These are phyloP conservation scores for Jamesozyma rosinii DNA, from an alignment of 805 yeast species.

Conservation along the genomic window DNA sequence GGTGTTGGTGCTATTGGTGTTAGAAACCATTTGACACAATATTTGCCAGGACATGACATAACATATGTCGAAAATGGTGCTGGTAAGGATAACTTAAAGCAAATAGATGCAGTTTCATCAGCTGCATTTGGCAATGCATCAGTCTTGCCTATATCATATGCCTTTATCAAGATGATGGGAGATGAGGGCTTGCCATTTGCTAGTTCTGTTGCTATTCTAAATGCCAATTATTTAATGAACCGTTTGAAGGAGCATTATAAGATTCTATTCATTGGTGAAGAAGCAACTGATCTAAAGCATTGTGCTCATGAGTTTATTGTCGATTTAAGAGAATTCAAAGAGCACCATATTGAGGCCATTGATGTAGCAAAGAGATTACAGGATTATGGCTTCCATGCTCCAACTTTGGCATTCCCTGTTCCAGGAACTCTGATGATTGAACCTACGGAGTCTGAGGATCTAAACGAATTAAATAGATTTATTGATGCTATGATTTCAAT, in stretches of 20 bases:
- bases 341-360: constrained; percentile 78
- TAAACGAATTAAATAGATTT: constrained; percentile 83
- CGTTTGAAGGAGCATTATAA: constrained; percentile 62
- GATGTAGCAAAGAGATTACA: constrained; percentile 95
- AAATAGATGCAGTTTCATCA: constrained; percentile 74
- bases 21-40: constrained; percentile 65
- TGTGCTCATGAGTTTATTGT: constrained; percentile 96
- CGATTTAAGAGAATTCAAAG: constrained; percentile 78
- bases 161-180: constrained; percentile 93
- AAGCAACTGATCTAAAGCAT: constrained; percentile 41
- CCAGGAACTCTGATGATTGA: constrained; percentile 96
- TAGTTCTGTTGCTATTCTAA: constrained; percentile 84
- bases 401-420: constrained; percentile 97
- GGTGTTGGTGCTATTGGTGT: constrained; percentile 99
- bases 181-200: constrained; percentile 72
- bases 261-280: constrained; percentile 54
- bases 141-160: constrained; percentile 85
- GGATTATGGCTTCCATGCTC: constrained; percentile 98
- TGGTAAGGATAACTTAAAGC: constrained; percentile 15
- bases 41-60: constrained; percentile 71
- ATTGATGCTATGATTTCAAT: constrained; percentile 79
- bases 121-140: constrained; percentile 96
- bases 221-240: constrained; percentile 91
- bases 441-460: constrained; percentile 92
- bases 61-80: constrained; percentile 21